Base-by-base conservation (phyloP, 2,329 filamentous ascomycete species). In the Zelopaecilomyces penicillatus region DNA sequence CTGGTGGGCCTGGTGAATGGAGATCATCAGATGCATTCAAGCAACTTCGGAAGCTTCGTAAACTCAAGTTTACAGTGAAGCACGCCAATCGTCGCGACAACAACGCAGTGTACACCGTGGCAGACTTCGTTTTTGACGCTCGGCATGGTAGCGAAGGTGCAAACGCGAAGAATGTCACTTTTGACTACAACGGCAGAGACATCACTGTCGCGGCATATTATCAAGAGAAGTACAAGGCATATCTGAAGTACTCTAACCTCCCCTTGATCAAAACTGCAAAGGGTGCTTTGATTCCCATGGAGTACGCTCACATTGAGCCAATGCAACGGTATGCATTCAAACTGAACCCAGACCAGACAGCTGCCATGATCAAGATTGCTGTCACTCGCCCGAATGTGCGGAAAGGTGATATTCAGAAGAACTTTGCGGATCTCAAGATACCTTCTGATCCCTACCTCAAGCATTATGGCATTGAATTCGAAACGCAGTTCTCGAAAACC, bases 361-460 rank as follows among this genome's bases (percentile, higher is more conserved):
- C 83, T 0, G 67, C 75, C 5, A 98, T 98, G 93, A 96, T 98
- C 69, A 91, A 85, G 63, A 88, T 91, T 56, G 90, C 91, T 0
- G 91, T 95, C 4, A 87, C 85, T 5, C 76, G 83, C 1, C 93
- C 93, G 0, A 60, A 62, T 0, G 61, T 80, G 30, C 85, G 93
- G n/a, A 76, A 79, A 52, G 54, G 61, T 0, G 78, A 85, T 19
- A 89, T 97, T 53, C 53, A 64, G 44, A 45, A 44, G 5, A 59
- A 60, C 34, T 67, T 80, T 40, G 61, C 75, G 4, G 85, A 85
- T 11, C 76, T 95, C 6, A 58, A 67, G 0, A 75, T 84, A 52
- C 71, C 91, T 0, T 68, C 80, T 7, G 93, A 98, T 52, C 76
- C 74, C 0, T 82, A 85, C 40, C 72, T 96, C 1, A 68, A 69